These are phyloP conservation scores for Epichloe sp. DNA, from an alignment of 2,329 filamentous ascomycete species.

Conservation along the genomic window DNA sequence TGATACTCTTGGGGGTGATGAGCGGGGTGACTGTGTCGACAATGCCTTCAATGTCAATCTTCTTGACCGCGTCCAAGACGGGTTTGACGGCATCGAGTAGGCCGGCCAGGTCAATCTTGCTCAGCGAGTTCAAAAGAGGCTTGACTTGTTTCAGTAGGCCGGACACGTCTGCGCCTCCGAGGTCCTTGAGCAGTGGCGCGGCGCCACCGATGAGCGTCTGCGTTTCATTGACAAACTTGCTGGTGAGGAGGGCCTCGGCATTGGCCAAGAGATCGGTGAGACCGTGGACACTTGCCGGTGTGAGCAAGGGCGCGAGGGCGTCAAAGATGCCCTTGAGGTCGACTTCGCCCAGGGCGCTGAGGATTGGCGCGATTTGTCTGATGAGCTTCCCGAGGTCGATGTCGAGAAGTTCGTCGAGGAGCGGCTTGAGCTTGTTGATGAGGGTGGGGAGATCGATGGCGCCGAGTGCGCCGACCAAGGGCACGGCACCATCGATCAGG, in stretches of 20 bases:
- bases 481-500: conserved; percentile 23
- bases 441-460: conserved; percentile 21
- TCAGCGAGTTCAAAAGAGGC: conserved; percentile 23
- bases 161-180: conserved; percentile 24
- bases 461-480: conserved; percentile 22
- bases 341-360: conserved; percentile 17
- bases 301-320: conserved; percentile 21
- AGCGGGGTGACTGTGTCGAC: conserved; percentile 25
- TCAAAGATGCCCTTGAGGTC: conserved; percentile 22
- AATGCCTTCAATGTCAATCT: conserved; percentile 24
- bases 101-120: conserved; percentile 21
- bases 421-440: conserved; percentile 16
- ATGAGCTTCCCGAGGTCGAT: conserved; percentile 16
- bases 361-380: conserved; percentile 16
- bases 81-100: conserved; percentile 23
- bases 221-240: conserved; percentile 27
- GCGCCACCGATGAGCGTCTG: conserved; percentile 25
- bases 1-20: conserved; percentile 25
- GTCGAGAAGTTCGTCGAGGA: conserved; percentile 19
- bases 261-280: conserved; percentile 23
- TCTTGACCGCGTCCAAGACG: conserved; percentile 22
- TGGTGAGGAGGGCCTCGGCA: conserved; percentile 24
- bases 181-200: conserved; percentile 21
- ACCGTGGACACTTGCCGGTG: conserved; percentile 20
- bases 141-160: conserved; percentile 22